Base-by-base conservation (phyloP, 108 stramenopile species). In the Pseudonitzschia multistriata region DNA sequence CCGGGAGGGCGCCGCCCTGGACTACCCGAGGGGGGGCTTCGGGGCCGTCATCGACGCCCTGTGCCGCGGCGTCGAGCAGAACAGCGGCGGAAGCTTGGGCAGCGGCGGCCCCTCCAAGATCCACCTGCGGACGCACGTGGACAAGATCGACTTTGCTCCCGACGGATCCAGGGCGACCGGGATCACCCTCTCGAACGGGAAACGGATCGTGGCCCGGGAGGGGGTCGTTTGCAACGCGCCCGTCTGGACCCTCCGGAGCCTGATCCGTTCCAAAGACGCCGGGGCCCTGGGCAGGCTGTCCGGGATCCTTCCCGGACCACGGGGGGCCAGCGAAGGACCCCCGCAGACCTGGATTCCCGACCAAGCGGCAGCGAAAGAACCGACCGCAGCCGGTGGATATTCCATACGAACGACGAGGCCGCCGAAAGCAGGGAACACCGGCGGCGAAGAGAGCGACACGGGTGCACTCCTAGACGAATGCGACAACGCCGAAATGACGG, bases 221-320 rank as follows among this genome's bases (percentile, higher is more conserved):
- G 90, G 90, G 17, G 90, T 94, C 21, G 90, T 94, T 70, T 90
- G 90, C 69, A 94, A 90, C 73, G 90, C 88, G 3, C 87, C 93
- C 10, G 66, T 94, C 15, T 94, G 93, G 93, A 77, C 83, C 0
- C 50, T 94, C 24, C 57, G 73, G 24, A 74, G 71, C n/a, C 57
- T 94, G 29, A 77, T 94, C 21, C 57, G 57, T 33, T 35, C 31
- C 13, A 77, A 85, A 56, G 74, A 88, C 52, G 55, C 72, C 37
- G 68, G 60, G 57, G 86, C 87, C 11, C 48, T 78, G 50, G n/a
- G 68, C 29, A 67, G 76, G 36, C 66, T 89, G 35, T 72, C 76
- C 45, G 67, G 70, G 47, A 48, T 63, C 28, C 28, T 70, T 6
- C 61, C 63, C 7, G 35, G 11, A 22, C 7, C n/a, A 57, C 57